phyloP scores from a whole-genome alignment of 495 filamentous ascomycete genomes.

The Annulohypoxylon nitens region DNA sequence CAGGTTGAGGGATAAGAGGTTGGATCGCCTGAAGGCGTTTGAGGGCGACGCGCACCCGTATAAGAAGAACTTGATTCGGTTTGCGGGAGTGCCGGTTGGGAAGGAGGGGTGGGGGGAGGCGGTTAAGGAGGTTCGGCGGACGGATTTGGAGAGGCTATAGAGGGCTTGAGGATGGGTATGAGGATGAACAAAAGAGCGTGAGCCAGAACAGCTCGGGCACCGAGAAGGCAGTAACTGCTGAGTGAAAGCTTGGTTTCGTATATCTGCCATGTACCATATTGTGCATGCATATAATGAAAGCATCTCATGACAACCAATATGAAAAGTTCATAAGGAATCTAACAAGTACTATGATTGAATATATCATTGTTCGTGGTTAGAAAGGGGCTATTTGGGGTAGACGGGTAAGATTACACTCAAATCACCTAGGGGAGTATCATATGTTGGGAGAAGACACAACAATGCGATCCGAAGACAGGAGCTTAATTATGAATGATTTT shows the following conservation, averaged over 20 bases:
- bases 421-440: background rate
- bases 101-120: slow-evolving; percentile 60
- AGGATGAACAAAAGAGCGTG: background rate
- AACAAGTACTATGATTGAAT: background rate
- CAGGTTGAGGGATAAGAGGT: slow-evolving; percentile 81
- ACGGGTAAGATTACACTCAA: background rate
- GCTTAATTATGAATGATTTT: background rate
- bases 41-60: slow-evolving; percentile 93
- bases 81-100: slow-evolving; percentile 69
- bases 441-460: background rate
- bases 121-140: slow-evolving; percentile 57
- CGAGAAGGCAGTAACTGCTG: slow-evolving; percentile 18
- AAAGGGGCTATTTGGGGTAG: background rate
- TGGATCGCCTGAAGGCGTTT: slow-evolving; percentile 94
- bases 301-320: slow-evolving; percentile 33
- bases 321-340: background rate
- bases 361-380: background rate
- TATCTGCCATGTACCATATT: slow-evolving; percentile 46
- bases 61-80: slow-evolving; percentile 84
- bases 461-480: background rate
- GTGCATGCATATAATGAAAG: slow-evolving; percentile 42
- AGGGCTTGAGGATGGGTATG: background rate
- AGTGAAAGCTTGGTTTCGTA: slow-evolving; percentile 27
- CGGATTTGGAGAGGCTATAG: slow-evolving; percentile 59
- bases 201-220: slow-evolving; percentile 6